phyloP scores from a whole-genome alignment of 768 basidiomycete genomes.

The Rubroboletus satanas region DNA sequence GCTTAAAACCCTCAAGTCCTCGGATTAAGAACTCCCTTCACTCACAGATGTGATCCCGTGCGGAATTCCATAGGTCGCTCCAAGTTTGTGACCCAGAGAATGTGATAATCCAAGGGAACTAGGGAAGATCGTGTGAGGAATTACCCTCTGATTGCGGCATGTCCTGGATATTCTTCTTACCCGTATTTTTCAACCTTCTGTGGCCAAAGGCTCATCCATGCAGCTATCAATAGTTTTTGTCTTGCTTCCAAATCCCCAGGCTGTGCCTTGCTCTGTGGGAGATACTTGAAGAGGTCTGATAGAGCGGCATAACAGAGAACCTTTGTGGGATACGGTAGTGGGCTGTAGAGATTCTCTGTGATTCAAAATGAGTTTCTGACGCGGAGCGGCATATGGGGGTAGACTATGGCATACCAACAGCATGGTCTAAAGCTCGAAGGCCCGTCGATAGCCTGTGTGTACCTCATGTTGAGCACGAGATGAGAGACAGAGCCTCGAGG shows the following conservation, averaged over 20 bases:
- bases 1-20: conserved; percentile 1
- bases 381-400: not conserved
- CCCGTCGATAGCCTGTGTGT: conserved; percentile 68
- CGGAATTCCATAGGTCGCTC: conserved; percentile 69
- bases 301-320: conserved; percentile 62
- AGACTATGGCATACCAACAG: conserved; percentile 50
- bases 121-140: not conserved
- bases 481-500: conserved; percentile 4
- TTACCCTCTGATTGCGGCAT: not conserved
- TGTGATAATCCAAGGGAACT: conserved; percentile 76
- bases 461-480: conserved; percentile 13
- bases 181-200: conserved; percentile 52
- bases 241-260: conserved; percentile 54
- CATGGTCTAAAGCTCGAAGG: conserved; percentile 74
- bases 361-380: not conserved
- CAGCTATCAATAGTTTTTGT: conserved; percentile 67
- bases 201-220: conserved; percentile 82
- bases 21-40: not conserved
- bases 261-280: conserved; percentile 60
- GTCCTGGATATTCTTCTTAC: conserved; percentile 28
- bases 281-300: conserved; percentile 68
- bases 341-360: conserved; percentile 56
- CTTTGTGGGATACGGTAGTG: conserved; percentile 56
- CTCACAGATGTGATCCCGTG: conserved; percentile 82
- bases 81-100: conserved; percentile 68